A percentile compares a stretch with the other conserved stretches of the same genome.
phyloP scores from a whole-genome alignment of 2,329 filamentous ascomycete genomes.

The Raffaelea ambrosiae region DNA sequence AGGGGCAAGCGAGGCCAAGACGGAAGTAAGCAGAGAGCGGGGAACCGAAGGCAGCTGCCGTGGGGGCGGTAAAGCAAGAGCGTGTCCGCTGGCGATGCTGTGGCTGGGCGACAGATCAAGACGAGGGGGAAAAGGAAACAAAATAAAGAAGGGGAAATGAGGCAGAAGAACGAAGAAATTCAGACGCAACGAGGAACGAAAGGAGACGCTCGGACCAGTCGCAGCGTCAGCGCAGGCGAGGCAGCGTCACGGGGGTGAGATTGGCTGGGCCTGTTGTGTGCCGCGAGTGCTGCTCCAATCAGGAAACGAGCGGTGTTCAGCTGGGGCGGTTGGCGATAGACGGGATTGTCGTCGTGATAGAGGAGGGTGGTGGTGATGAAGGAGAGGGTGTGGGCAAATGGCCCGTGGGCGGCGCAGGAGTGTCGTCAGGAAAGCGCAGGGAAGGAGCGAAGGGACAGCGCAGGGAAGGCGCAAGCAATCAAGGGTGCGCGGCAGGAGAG shows the following conservation, averaged over 20 bases:
- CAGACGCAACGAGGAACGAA: not conserved
- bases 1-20: too few relatives aligned
- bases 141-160: not conserved
- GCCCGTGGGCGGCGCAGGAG: not conserved
- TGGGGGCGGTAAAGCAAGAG: too few relatives aligned
- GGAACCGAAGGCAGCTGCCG: too few relatives aligned
- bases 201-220: not conserved
- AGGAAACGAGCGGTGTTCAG: too few relatives aligned
- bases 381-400: too few relatives aligned
- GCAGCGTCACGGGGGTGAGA: constrained; percentile 1
- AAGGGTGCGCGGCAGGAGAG: not conserved
- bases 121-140: not conserved
- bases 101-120: not conserved
- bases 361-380: too few relatives aligned
- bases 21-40: too few relatives aligned
- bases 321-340: too few relatives aligned
- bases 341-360: too few relatives aligned
- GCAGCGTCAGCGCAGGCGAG: not conserved
- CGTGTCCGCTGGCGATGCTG: too few relatives aligned
- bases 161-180: not conserved
- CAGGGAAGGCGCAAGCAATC: not conserved
- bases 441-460: not conserved
- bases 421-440: not conserved
- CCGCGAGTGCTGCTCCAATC: too few relatives aligned
- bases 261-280: not conserved